Evolutionary conservation across 2,329 filamentous ascomycete genomes (phyloP), one percentile per base, ranked within the genome.

Genomic region (Colletotrichum melonis): DNA sequence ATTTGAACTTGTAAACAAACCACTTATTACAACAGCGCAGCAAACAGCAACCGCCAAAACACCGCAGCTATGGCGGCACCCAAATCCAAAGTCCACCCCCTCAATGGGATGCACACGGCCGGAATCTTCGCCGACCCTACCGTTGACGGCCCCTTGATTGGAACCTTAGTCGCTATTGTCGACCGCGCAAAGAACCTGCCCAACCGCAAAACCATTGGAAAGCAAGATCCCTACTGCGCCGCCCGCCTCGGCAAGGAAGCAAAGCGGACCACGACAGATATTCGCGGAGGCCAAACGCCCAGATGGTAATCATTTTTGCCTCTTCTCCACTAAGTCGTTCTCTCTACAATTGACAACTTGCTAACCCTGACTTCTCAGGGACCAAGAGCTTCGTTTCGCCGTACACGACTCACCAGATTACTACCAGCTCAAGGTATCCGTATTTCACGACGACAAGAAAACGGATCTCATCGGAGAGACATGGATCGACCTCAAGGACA

Each of bases 391-490:
- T 57, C 94, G 97, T 74, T 99, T 98, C 81, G 94, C 91, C 57
- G 97, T 99, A 19, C 96, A 98, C 88, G 95, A 98, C 80, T 98
- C 95, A 19, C 92, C 95, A 22, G 97, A 99, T 84, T 99, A 99
- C 86, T 95, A 95, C 84, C 94, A 95, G 81, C 89, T 99, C 70
- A 99, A 99, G 82, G 89, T 98, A 19, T 98, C 96, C 3, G 91
- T 98, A 6, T 99, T 99, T 86, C 98, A 98, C 81, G 97, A 99
- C 79, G 97, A 99, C 84, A 98, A 98, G 86, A 97, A 93, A 86
- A 98, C 96, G 0, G 97, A 99, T 77, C 84, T 99, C 76, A 98
- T 99, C 78, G 97, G 97, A 76, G 97, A 99, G 83, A 92, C 94
- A 7, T 98, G 94, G 92, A 90, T 98, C 72, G 93, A 94, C 79